phyloP scores from a whole-genome alignment of 306 rosid species.

The Lupinus albus region DNA sequence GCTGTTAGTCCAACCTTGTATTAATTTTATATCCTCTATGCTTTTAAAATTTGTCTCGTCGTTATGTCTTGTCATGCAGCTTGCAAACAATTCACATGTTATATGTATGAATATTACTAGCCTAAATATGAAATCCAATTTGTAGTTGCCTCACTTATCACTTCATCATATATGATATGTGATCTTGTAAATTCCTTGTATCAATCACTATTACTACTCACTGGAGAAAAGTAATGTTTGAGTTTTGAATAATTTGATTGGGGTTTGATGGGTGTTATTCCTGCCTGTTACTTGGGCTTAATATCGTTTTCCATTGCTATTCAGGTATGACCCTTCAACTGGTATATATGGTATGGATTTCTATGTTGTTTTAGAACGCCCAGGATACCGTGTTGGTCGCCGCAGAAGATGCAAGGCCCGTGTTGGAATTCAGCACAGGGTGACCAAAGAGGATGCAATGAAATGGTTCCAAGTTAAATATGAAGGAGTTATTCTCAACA shows the following conservation, averaged over 20 bases:
- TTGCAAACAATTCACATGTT: no score
- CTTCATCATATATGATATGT: neutral
- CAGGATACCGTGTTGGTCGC: conserved; percentile 84
- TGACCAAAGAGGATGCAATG: conserved; percentile 85
- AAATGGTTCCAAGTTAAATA: conserved; percentile 94
- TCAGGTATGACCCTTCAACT: conserved; percentile 59
- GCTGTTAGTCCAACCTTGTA: no score
- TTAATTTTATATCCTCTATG: no score
- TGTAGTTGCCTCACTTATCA: neutral
- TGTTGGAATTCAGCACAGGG: conserved; percentile 86
- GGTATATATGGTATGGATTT: conserved; percentile 93
- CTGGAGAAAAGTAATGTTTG: neutral
- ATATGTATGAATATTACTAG: no score
- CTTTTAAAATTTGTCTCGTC: no score
- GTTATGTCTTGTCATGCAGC: no score
- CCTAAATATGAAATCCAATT: neutral
- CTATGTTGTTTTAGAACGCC: conserved; percentile 76
- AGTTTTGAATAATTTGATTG: neutral
- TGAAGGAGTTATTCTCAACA: conserved; percentile 90
- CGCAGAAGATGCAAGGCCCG: conserved; percentile 81
- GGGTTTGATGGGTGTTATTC: neutral
- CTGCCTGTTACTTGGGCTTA: no score
- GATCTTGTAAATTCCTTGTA: no score
- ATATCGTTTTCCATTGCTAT: no score
- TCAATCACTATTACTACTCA: neutral